Evolutionary conservation across 495 filamentous ascomycete species (phyloP).

Genomic region (Amorphotheca resinae): DNA sequence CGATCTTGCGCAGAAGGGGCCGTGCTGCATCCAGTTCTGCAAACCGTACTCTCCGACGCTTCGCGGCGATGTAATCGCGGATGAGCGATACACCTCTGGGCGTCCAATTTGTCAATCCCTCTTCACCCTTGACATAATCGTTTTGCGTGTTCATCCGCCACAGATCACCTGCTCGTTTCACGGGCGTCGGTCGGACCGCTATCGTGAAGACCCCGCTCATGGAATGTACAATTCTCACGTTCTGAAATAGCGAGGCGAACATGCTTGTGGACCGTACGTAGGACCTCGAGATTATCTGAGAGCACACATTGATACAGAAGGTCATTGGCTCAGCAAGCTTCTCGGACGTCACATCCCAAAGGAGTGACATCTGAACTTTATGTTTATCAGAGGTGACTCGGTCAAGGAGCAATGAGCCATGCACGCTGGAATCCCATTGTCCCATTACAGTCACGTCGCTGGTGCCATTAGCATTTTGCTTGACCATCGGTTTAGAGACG

Average conservation of each 20-base stretch:
- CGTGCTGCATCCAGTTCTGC: conserved; percentile 73
- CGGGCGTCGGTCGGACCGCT: conserved; percentile 71
- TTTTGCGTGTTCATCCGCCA: conserved; percentile 95
- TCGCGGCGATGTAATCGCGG: conserved; percentile 60
- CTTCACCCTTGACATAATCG: conserved; percentile 91
- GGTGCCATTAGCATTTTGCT: conserved; percentile 79
- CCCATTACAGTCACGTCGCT: conserved; percentile 73
- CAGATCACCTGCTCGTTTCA: conserved; percentile 81
- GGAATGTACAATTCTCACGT: conserved; percentile 73
- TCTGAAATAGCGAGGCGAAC: conserved; percentile 79
- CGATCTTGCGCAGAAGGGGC: conserved; percentile 42
- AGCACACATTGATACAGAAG: conserved; percentile 65
- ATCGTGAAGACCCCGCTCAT: conserved; percentile 76
- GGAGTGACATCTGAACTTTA: conserved; percentile 73
- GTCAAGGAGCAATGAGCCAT: conserved; percentile 80
- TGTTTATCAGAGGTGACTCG: conserved; percentile 83
- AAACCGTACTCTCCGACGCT: conserved; percentile 55
- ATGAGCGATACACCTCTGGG: conserved; percentile 83
- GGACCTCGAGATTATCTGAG: conserved; percentile 73
- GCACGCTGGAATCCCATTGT: conserved; percentile 94
- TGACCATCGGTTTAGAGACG: conserved; percentile 58
- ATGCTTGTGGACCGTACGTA: conserved; percentile 76
- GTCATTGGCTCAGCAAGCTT: conserved; percentile 71
- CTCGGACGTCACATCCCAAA: conserved; percentile 69
- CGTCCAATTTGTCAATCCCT: conserved; percentile 68